Percentiles rank a stretch among this genome's conserved stretches.
These are phyloP conservation scores for Plantago coronopus DNA, from an alignment of 305 asterid species.

Conservation along the genomic window DNA sequence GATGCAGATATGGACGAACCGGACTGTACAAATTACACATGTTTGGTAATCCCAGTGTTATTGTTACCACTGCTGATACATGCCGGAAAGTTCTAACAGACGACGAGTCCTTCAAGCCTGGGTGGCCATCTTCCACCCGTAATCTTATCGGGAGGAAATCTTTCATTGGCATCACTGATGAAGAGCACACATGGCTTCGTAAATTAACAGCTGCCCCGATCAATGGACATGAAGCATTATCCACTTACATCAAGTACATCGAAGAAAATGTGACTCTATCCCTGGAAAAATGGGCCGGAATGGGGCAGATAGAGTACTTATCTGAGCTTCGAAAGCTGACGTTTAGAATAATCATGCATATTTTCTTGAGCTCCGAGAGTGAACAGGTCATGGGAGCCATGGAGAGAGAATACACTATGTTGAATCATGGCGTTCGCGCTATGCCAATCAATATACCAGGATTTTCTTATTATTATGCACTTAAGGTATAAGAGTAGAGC, in stretches of 20 bases:
- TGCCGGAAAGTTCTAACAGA: constrained; percentile 62
- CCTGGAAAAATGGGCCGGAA: constrained; percentile 56
- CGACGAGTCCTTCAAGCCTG: constrained; percentile 70
- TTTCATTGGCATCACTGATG: constrained; percentile 44
- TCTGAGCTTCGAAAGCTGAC: constrained; percentile 66
- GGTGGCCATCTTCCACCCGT: constrained; percentile 74
- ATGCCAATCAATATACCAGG: constrained; percentile 83
- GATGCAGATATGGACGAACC: constrained; percentile 51
- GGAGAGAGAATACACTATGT: constrained; percentile 60
- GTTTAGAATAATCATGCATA: constrained; percentile 74
- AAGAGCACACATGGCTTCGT: constrained; percentile 71
- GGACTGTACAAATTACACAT: constrained; percentile 68
- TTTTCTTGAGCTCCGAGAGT: constrained; percentile 64
- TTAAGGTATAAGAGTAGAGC: no score
- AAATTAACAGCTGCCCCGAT: constrained; percentile 60
- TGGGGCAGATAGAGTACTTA: constrained; percentile 70
- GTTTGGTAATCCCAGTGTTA: constrained; percentile 80
- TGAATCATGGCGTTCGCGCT: constrained; percentile 76
- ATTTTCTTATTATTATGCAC: constrained; percentile 64
- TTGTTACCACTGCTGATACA: constrained; percentile 61
- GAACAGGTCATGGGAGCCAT: constrained; percentile 45
- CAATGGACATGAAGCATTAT: constrained; percentile 69
- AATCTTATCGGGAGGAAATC: constrained; percentile 72
- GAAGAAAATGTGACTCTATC: constrained; percentile 48
- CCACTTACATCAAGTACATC: constrained; percentile 58